Evolutionary conservation across 768 basidiomycete species (phyloP), one percentile per base, ranked within the genome.

Genomic region (Kwoniella sp.): DNA sequence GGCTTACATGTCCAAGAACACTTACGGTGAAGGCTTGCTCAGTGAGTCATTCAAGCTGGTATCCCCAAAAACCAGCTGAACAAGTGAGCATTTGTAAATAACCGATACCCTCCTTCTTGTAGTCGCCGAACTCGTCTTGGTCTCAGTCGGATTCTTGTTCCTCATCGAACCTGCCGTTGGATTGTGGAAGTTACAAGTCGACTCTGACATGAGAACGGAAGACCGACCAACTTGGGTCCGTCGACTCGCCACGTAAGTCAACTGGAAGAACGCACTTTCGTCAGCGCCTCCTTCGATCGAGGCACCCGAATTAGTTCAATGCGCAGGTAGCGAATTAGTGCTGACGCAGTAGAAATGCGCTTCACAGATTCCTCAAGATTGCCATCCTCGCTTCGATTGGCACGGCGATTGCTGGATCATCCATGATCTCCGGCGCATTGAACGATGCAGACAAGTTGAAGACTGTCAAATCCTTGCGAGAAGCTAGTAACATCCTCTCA

Each of bases 61-160:
- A 21, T 48, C 55, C 30, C 36, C n/a, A n/a, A n/a, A n/a, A n/a
- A n/a, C n/a, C n/a, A n/a, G n/a, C n/a, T n/a, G n/a, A n/a, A n/a
- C n/a, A n/a, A n/a, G n/a, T n/a, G n/a, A n/a, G n/a, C n/a, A n/a
- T n/a, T n/a, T n/a, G n/a, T n/a, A n/a, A n/a, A n/a, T n/a, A n/a
- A n/a, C n/a, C n/a, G n/a, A n/a, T n/a, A n/a, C n/a, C 55, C 24
- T 44, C 40, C 40, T 15, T 10, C 40, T 10, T 57, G 19, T 55
- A 72, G 69, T 70, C 48, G 67, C 58, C 55, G 71, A 73, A 44
- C 60, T 70, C 22, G 58, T 73, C 26, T 46, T 73, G 12, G 58
- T 70, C 3, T 62, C 63, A 24, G 46, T 68, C 25, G 71, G 71
- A 27, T 68, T 53, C 58, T 29, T 73, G 24, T 68, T 73, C 67